Percentiles rank a stretch among this genome's conserved stretches.
Evolutionary conservation across 1,139 yeast genomes (phyloP).

Genomic region (Lodderomyces parapsilosis): DNA sequence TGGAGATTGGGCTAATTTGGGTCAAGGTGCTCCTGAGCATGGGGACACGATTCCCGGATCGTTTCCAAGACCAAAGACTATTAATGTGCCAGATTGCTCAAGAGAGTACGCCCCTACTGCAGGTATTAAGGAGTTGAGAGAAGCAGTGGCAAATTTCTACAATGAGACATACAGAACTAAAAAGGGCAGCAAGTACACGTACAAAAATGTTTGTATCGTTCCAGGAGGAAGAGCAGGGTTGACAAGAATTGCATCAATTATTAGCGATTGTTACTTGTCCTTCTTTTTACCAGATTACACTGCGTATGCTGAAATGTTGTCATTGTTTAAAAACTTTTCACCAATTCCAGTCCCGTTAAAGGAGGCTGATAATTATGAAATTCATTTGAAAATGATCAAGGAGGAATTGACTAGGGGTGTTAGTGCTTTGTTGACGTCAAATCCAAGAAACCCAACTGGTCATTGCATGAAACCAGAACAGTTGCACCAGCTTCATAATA

Average conservation of each 20-base stretch:
- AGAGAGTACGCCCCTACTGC: constrained; percentile 69
- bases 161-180: constrained; percentile 56
- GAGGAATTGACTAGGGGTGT: constrained; percentile 62
- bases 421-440: constrained; percentile 59
- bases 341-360: constrained; percentile 68
- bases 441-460: constrained; percentile 71
- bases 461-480: constrained; percentile 54
- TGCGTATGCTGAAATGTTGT: constrained; percentile 72
- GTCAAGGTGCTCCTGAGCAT: constrained; percentile 73
- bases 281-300: constrained; percentile 70
- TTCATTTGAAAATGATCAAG: constrained; percentile 55
- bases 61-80: constrained; percentile 52
- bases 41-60: constrained; percentile 64
- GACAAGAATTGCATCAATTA: constrained; percentile 65
- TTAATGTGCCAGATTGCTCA: constrained; percentile 52
- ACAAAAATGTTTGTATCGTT: constrained; percentile 65
- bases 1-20: constrained; percentile 61
- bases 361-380: constrained; percentile 59
- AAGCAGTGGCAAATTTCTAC: constrained; percentile 62
- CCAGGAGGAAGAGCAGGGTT: constrained; percentile 74
- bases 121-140: constrained; percentile 56
- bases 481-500: constrained; percentile 50
- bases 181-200: constrained; percentile 55
- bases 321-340: constrained; percentile 63
- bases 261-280: constrained; percentile 60